phyloP scores from a whole-genome alignment of 2,329 filamentous ascomycete genomes.

The Pezicula radicicola region DNA sequence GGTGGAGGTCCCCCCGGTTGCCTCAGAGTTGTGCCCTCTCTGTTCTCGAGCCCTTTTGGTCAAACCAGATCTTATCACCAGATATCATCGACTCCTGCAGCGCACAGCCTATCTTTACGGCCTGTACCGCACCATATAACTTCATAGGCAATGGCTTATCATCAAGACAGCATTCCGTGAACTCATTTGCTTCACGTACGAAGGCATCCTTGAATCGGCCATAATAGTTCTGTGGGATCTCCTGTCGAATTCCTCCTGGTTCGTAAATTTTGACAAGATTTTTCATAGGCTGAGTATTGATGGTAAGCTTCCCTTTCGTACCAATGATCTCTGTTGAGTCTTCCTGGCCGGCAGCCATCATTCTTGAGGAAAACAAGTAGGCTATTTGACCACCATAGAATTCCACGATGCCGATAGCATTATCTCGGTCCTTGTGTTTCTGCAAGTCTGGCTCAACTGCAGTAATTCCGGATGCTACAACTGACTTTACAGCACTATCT shows the following conservation, averaged over 20 bases:
- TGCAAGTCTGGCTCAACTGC: slow-evolving; percentile 55
- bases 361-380: slow-evolving; percentile 60
- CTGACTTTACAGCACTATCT: slow-evolving; percentile 50
- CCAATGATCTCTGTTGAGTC: slow-evolving; percentile 67
- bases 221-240: slow-evolving; percentile 60
- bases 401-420: slow-evolving; percentile 62
- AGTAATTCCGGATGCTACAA: slow-evolving; percentile 53
- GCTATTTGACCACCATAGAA: slow-evolving; percentile 62
- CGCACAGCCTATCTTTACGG: slow-evolving; percentile 57
- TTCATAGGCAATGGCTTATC: slow-evolving; percentile 52
- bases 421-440: slow-evolving; percentile 58
- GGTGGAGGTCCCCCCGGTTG: too few species aligned
- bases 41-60: too few species aligned
- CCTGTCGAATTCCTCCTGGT: slow-evolving; percentile 48
- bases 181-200: slow-evolving; percentile 61
- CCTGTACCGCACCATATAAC: slow-evolving; percentile 53
- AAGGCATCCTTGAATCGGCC: slow-evolving; percentile 62
- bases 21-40: too few species aligned
- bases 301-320: slow-evolving; percentile 58
- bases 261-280: slow-evolving; percentile 55
- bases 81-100: slow-evolving; percentile 45
- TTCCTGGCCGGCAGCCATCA: slow-evolving; percentile 67
- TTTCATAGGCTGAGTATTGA: slow-evolving; percentile 55
- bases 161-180: slow-evolving; percentile 56
- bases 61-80: too few species aligned